Evolutionary conservation across 1,284 basidiomycete species (phyloP), one percentile per base, ranked within the genome.

Genomic region (Malassezia globosa): DNA sequence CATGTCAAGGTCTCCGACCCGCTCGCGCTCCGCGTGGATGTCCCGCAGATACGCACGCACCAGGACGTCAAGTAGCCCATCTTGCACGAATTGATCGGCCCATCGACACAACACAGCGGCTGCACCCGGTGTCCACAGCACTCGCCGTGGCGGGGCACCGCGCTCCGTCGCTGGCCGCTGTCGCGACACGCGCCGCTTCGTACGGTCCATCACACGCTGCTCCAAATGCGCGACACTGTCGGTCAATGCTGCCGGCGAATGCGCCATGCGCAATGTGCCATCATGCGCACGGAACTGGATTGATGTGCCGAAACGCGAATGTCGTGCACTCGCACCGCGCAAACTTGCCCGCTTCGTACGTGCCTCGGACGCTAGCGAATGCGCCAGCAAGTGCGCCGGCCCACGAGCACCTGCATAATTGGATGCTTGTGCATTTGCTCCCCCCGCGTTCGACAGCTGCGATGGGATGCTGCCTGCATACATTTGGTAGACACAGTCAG

Each of bases 401-500:
- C 21, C 42, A 19, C 13, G 27, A 4, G 42, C 35, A 13, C 31
- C 13, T 31, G 29, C 29, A n/a, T n/a, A n/a, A n/a, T n/a, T n/a
- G n/a, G n/a, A n/a, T n/a, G n/a, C n/a, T n/a, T n/a, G n/a, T n/a
- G n/a, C n/a, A 8, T 8, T 31, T 8, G 29, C 29, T 24, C 29
- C 29, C 10, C 29, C 29, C 29, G 29, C 8, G 29, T 8, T 31
- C 4, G 22, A 26, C 18, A 19, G 19, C 42, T 13, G 14, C 29
- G 7, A 10, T 11, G 37, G 11, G 21, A 4, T 18, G 18, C 59
- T 53, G 27, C 65, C 65, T 36, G 61, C 53, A 38, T 59, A 66
- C 29, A 71, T 54, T 42, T 69, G 65, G 34, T 66, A 71, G 39
- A 71, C 55, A 51, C 64, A 68, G 42, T 71, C 68, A 27, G 54